Percentiles rank a stretch among this genome's conserved stretches.
phyloP scores from a whole-genome alignment of 805 yeast species.

The Kodamaea sagamina region DNA sequence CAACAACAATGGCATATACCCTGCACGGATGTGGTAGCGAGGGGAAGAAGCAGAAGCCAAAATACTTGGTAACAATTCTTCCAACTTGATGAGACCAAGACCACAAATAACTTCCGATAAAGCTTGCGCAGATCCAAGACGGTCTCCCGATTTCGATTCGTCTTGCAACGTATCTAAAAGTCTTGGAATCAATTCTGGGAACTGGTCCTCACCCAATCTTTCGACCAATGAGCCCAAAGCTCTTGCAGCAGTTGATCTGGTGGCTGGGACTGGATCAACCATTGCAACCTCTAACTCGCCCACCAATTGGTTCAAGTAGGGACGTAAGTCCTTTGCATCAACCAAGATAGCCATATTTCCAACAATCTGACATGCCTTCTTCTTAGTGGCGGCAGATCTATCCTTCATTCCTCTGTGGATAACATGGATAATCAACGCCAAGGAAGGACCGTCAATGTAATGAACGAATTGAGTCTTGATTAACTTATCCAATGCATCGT shows the following conservation, averaged over 20 bases:
- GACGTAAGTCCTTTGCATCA: slow-evolving; percentile 80
- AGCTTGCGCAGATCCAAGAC: slow-evolving; percentile 97
- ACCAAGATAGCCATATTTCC: slow-evolving; percentile 98
- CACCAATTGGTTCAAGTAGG: slow-evolving; percentile 77
- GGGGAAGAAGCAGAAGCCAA: slow-evolving; percentile 67
- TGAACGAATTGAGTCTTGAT: slow-evolving; percentile 93
- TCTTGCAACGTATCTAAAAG: slow-evolving; percentile 76
- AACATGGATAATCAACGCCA: slow-evolving; percentile 92
- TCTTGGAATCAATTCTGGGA: slow-evolving; percentile 88
- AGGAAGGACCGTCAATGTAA: slow-evolving; percentile 96
- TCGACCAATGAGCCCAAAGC: slow-evolving; percentile 96
- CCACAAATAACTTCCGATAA: slow-evolving; percentile 92
- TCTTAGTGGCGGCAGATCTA: slow-evolving; percentile 88
- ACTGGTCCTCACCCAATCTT: slow-evolving; percentile 91
- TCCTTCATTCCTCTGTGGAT: slow-evolving; percentile 94
- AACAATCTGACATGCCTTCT: slow-evolving; percentile 95
- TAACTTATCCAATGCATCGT: slow-evolving; percentile 79
- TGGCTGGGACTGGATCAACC: slow-evolving; percentile 98
- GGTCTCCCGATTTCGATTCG: slow-evolving; percentile 79
- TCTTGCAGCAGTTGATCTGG: slow-evolving; percentile 96
- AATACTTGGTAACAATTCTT: slow-evolving; percentile 82
- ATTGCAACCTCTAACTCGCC: slow-evolving; percentile 86
- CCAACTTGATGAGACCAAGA: slow-evolving; percentile 82
- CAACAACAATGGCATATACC: slow-evolving; percentile 85
- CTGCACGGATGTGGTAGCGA: slow-evolving; percentile 79